phyloP scores from a whole-genome alignment of 2,329 filamentous ascomycete species.

The Chrysoporthe austroafricana region DNA sequence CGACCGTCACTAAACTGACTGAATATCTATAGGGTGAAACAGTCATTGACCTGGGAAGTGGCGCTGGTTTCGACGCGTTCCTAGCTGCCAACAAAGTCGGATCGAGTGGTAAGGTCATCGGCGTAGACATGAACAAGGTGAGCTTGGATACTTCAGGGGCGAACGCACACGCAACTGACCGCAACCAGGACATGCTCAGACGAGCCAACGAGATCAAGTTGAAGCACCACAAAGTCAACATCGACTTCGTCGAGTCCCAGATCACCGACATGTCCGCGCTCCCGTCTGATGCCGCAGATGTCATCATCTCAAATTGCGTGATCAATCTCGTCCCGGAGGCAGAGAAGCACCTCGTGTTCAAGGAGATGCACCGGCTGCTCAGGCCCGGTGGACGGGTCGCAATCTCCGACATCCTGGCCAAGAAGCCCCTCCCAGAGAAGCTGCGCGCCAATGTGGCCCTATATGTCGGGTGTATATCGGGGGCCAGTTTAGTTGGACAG shows the following conservation, averaged over 20 bases:
- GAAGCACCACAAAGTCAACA: slow-evolving; percentile 46
- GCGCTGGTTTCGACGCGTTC: slow-evolving; percentile 63
- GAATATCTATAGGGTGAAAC: slow-evolving; percentile 52
- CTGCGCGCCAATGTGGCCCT: slow-evolving; percentile 54
- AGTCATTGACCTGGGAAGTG: slow-evolving; percentile 60
- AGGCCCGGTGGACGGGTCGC: slow-evolving; percentile 61
- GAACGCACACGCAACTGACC: background rate
- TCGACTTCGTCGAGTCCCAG: slow-evolving; percentile 52
- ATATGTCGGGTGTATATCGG: slow-evolving; percentile 64
- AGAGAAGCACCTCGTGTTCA: slow-evolving; percentile 59
- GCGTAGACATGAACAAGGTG: slow-evolving; percentile 64
- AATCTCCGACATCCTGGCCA: slow-evolving; percentile 62
- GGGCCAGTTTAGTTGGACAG: slow-evolving; percentile 54
- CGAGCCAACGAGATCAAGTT: slow-evolving; percentile 51
- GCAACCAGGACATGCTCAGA: slow-evolving; percentile 56
- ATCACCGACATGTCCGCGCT: slow-evolving; percentile 57
- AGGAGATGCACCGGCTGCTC: slow-evolving; percentile 61
- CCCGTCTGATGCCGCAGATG: slow-evolving; percentile 48
- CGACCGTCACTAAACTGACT: background rate
- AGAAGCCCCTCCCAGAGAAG: slow-evolving; percentile 50
- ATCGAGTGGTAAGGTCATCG: slow-evolving; percentile 51
- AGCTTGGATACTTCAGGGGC: background rate
- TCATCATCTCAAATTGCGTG: slow-evolving; percentile 67
- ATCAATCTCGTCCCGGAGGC: slow-evolving; percentile 59
- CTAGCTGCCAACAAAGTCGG: slow-evolving; percentile 56